A percentile compares a stretch with the other conserved stretches of the same genome.
Conservation (phyloP, 2,329 filamentous ascomycete genomes). For the Colletotrichum sp. region DNA sequence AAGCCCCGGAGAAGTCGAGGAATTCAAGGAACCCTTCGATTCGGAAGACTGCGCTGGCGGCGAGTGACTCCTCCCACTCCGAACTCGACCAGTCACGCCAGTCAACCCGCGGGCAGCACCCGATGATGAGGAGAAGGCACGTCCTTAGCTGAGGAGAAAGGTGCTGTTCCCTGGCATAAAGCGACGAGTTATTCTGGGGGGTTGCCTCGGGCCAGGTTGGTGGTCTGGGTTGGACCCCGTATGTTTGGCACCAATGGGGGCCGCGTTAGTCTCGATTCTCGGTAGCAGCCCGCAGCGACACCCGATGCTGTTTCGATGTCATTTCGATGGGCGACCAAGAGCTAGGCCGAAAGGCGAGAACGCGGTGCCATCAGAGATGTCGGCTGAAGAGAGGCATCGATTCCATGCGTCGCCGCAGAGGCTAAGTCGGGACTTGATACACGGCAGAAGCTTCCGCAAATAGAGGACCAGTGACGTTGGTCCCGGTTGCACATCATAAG, state of each 20-base stretch:
- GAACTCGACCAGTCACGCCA: neutral
- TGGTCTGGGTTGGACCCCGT: slow-evolving; percentile 3
- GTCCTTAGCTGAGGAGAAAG: neutral
- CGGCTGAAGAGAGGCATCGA: neutral
- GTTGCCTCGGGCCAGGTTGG: neutral
- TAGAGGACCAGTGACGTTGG: neutral
- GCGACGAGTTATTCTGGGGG: neutral
- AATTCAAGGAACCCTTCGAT: neutral
- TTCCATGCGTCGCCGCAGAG: neutral
- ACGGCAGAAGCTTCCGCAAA: neutral
- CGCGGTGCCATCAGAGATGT: neutral
- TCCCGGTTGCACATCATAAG: neutral
- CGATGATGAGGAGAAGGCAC: neutral
- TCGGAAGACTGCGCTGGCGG: neutral
- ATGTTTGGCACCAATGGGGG: neutral
- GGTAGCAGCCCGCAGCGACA: slow-evolving; percentile 4
- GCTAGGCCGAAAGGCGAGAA: neutral
- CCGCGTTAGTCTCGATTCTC: slow-evolving; percentile 4
- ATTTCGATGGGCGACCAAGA: neutral
- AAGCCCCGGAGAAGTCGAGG: neutral
- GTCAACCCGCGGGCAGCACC: neutral
- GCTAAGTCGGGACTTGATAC: neutral
- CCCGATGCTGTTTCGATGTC: neutral
- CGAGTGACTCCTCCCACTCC: neutral
- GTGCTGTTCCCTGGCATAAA: neutral